Evolutionary conservation across 2,329 filamentous ascomycete genomes (phyloP).

Genomic region (Diaporthe amygdali): DNA sequence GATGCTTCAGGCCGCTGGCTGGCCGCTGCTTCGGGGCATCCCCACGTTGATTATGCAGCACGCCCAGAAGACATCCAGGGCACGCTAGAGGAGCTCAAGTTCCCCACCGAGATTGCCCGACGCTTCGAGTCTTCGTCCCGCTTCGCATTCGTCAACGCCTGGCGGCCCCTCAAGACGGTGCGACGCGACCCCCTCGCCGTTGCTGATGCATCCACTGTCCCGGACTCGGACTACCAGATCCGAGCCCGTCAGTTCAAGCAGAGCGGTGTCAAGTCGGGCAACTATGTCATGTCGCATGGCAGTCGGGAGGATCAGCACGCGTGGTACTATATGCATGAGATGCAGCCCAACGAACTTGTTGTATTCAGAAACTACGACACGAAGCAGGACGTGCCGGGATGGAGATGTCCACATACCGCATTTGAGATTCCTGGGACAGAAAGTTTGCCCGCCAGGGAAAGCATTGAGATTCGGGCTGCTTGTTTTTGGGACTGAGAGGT

Average conservation of each 20-base stretch:
- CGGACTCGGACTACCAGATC: conserved; percentile 44
- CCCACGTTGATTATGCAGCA: conserved; percentile 64
- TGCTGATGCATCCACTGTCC: conserved; percentile 42
- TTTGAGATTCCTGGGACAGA: conserved; percentile 2
- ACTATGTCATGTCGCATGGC: conserved; percentile 1
- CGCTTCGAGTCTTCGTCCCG: not conserved
- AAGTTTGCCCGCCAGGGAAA: conserved; percentile 1
- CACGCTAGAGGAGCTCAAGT: conserved; percentile 44
- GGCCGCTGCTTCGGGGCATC: conserved; percentile 48
- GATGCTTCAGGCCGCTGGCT: conserved; percentile 53
- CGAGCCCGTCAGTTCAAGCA: conserved; percentile 37
- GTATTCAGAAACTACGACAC: conserved; percentile 68
- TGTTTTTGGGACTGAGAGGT: not conserved
- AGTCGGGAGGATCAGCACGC: not conserved
- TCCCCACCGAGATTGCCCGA: conserved; percentile 48
- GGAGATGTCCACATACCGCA: conserved; percentile 34
- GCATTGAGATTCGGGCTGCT: not conserved
- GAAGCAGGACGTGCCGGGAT: conserved; percentile 31
- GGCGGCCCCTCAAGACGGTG: conserved; percentile 55
- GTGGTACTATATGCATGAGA: conserved; percentile 59
- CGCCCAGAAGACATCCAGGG: conserved; percentile 47
- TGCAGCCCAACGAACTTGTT: conserved; percentile 58
- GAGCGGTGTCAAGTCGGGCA: conserved; percentile 31
- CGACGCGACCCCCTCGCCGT: conserved; percentile 47
- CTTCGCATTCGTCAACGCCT: conserved; percentile 36